Evolutionary conservation across 352 stramenopile species (phyloP).

Genomic region (Phytophthora hybrid): DNA sequence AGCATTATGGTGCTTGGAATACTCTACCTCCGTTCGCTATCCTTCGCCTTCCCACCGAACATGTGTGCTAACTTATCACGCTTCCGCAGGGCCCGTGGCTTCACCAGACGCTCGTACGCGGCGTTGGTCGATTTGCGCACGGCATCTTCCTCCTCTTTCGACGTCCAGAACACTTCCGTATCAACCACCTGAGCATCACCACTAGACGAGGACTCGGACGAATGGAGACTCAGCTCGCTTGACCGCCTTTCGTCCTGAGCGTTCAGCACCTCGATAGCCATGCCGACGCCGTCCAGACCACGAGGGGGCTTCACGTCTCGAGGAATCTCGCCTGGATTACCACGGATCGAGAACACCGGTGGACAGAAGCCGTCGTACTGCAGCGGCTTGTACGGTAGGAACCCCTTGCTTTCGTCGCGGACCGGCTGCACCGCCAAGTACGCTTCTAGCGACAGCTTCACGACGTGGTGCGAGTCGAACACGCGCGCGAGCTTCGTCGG

Average conservation of each 20-base stretch:
- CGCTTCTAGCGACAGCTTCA: conserved; percentile 48
- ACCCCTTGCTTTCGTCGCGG: conserved; percentile 33
- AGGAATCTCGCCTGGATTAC: conserved; percentile 21
- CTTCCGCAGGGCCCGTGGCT: conserved; percentile 16
- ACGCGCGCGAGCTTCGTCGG: conserved; percentile 41
- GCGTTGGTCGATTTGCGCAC: conserved; percentile 28
- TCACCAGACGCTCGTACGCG: conserved; percentile 36
- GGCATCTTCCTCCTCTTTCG: conserved; percentile 26
- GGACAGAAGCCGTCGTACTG: conserved; percentile 31
- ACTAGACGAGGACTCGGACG: conserved; percentile 7
- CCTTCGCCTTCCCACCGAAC: conserved; percentile 11
- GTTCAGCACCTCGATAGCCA: conserved; percentile 21
- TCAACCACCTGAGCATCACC: neutral
- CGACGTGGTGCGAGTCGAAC: conserved; percentile 38
- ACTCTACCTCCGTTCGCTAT: neutral
- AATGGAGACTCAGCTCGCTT: conserved; percentile 4
- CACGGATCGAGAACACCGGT: conserved; percentile 34
- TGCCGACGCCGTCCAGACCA: conserved; percentile 20
- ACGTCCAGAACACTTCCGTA: conserved; percentile 27
- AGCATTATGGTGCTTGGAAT: neutral
- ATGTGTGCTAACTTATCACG: conserved; percentile 28
- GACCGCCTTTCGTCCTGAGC: conserved; percentile 20
- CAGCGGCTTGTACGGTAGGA: conserved; percentile 47
- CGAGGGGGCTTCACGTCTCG: conserved; percentile 21
- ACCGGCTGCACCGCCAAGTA: conserved; percentile 39